Conservation (phyloP, 2,329 filamentous ascomycete species). For the Penicillium freii region DNA sequence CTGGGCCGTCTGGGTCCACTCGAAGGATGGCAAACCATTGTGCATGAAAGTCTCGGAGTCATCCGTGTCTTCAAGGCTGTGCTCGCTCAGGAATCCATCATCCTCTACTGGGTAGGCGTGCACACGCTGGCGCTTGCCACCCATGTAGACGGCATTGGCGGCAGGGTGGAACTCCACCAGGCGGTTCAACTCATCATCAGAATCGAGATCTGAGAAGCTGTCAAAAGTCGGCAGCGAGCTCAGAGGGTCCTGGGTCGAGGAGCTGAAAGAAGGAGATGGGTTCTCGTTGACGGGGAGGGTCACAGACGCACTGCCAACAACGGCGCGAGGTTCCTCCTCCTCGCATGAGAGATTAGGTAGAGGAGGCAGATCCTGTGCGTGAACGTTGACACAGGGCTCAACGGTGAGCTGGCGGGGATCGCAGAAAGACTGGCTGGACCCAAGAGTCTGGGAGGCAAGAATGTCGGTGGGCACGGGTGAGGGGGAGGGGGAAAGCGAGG, state of each 20-base stretch:
- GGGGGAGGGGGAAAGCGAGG: constrained; percentile 83
- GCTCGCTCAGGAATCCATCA: constrained; percentile 73
- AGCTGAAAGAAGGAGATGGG: constrained; percentile 41
- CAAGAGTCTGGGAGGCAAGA: constrained; percentile 67
- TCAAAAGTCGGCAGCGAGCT: constrained; percentile 72
- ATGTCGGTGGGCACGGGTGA: constrained; percentile 71
- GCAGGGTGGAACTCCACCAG: constrained; percentile 67
- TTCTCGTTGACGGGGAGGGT: constrained; percentile 40
- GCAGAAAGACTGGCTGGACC: constrained; percentile 68
- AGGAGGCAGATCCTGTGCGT: constrained; percentile 61
- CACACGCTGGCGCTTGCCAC: constrained; percentile 71
- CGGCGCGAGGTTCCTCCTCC: constrained; percentile 40
- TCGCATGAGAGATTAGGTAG: constrained; percentile 52
- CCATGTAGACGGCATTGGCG: constrained; percentile 59
- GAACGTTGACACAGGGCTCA: constrained; percentile 46
- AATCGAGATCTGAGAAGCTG: constrained; percentile 84
- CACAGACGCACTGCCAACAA: constrained; percentile 37
- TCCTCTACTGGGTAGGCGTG: constrained; percentile 69
- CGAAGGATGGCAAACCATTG: constrained; percentile 61
- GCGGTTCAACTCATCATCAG: constrained; percentile 80
- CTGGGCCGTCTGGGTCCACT: constrained; percentile 44
- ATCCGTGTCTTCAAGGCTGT: constrained; percentile 73
- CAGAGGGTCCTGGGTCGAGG: constrained; percentile 48
- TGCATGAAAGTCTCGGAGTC: constrained; percentile 63
- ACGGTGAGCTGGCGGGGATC: constrained; percentile 89